A percentile compares a stretch with the other conserved stretches of the same genome.
These are phyloP conservation scores for Colletotrichum salicis DNA, from an alignment of 2,329 filamentous ascomycete genomes.

Conservation along the genomic window DNA sequence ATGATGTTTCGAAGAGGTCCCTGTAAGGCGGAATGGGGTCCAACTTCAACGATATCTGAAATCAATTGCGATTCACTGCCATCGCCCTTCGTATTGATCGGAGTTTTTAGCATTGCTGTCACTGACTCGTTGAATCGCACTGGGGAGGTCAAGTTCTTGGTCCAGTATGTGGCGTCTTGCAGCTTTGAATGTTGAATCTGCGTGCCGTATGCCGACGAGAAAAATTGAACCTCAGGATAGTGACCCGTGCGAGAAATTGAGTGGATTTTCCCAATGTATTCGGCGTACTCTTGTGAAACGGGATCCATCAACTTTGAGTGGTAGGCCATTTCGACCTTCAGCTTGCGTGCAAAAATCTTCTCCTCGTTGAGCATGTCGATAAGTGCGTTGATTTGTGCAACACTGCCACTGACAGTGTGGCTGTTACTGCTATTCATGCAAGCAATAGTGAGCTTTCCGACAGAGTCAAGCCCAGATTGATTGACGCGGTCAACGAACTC, in stretches of 20 bases:
- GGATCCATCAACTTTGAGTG: slow-evolving; percentile 18
- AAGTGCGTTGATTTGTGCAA: slow-evolving; percentile 54
- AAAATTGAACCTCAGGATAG: slow-evolving; percentile 44
- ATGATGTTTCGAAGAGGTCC: slow-evolving; percentile 21
- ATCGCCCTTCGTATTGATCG: slow-evolving; percentile 37
- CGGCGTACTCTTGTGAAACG: slow-evolving; percentile 7
- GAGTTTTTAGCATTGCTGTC: slow-evolving; percentile 18
- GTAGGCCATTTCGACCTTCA: slow-evolving; percentile 22
- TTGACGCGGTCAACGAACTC: slow-evolving; percentile 40
- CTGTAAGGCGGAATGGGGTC: slow-evolving; percentile 20
- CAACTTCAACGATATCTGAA: slow-evolving; percentile 12
- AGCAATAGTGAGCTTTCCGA: slow-evolving; percentile 21
- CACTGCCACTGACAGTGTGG: slow-evolving; percentile 62
- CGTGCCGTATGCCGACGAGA: slow-evolving; percentile 4
- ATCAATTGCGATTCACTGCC: background rate
- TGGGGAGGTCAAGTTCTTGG: slow-evolving; percentile 5
- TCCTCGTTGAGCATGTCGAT: slow-evolving; percentile 45
- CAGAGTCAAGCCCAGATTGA: slow-evolving; percentile 18
- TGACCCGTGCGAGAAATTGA: background rate
- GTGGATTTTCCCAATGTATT: background rate
- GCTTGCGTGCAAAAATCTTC: slow-evolving; percentile 32
- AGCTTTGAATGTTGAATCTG: background rate
- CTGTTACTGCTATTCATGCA: slow-evolving; percentile 64
- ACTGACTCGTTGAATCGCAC: slow-evolving; percentile 11
- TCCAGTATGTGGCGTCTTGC: slow-evolving; percentile 3